Percentiles rank a stretch among this genome's conserved stretches.
Evolutionary conservation across 306 rosid genomes (phyloP).

Genomic region (Senna siamea): DNA sequence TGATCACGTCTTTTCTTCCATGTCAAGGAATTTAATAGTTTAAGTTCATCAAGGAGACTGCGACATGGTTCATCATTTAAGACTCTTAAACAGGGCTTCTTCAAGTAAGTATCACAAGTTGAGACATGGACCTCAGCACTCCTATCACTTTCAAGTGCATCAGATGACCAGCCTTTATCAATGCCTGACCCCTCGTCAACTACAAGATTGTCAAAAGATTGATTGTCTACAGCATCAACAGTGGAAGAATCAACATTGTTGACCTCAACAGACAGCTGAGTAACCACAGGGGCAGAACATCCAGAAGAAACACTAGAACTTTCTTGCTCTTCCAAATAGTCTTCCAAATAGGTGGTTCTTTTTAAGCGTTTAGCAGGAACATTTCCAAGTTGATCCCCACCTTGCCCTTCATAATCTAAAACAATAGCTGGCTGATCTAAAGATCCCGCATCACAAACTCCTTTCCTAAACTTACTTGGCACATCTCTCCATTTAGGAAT

Average conservation of each 20-base stretch:
- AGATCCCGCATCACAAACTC: constrained; percentile 41
- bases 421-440: constrained; percentile 41
- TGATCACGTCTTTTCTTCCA: constrained; percentile 56
- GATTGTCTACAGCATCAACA: constrained; percentile 46
- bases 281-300: constrained; percentile 58
- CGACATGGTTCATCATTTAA: constrained; percentile 49
- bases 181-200: constrained; percentile 67
- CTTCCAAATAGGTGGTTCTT: constrained; percentile 33
- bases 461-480: constrained; percentile 56
- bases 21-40: constrained; percentile 60
- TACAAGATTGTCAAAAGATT: constrained; percentile 45
- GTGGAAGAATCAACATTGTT: constrained; percentile 50
- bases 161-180: constrained; percentile 58
- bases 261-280: constrained; percentile 53
- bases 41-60: constrained; percentile 64
- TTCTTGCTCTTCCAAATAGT: constrained; percentile 53
- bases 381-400: constrained; percentile 42
- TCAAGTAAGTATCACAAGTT: constrained; percentile 41
- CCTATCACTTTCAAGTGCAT: constrained; percentile 57
- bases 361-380: constrained; percentile 38
- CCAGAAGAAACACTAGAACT: constrained; percentile 60
- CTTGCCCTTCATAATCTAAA: constrained; percentile 43
- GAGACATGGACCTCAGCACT: constrained; percentile 45
- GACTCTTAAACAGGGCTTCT: constrained; percentile 39
- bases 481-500: constrained; percentile 70